Percentiles rank a stretch among this genome's conserved stretches.
These are phyloP conservation scores for Lactarius deliciosus DNA, from an alignment of 768 basidiomycete genomes.

Conservation along the genomic window DNA sequence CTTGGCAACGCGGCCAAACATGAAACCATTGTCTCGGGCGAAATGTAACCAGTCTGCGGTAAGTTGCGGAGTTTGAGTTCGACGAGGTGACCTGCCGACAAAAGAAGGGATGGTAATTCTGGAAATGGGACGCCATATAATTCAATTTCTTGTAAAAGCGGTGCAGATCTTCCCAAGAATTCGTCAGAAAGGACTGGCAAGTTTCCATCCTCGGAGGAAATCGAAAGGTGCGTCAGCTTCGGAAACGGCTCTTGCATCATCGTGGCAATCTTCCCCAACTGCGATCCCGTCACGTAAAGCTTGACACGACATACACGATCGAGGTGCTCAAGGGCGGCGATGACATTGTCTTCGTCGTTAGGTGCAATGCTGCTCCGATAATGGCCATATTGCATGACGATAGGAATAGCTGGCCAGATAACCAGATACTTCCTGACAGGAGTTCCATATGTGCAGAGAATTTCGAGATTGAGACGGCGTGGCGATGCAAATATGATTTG, in stretches of 20 bases:
- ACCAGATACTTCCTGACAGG: not conserved
- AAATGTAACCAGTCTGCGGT: not conserved
- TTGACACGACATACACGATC: not conserved
- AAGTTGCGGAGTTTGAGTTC: not conserved
- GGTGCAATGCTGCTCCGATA: not conserved
- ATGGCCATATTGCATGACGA: not conserved
- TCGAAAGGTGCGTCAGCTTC: not conserved
- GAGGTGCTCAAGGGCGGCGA: not conserved
- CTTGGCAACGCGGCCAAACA: not conserved
- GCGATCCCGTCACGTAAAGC: not conserved
- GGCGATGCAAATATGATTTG: not conserved
- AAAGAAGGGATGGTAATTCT: not conserved
- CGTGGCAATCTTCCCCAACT: not conserved
- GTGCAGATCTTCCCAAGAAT: not conserved
- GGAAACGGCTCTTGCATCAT: constrained; percentile 3
- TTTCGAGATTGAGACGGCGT: not conserved
- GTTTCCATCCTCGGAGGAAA: not conserved
- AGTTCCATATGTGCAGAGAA: not conserved
- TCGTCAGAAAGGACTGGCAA: not conserved
- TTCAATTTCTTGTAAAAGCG: not conserved
- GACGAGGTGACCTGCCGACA: constrained; percentile 1
- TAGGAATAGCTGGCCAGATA: not conserved
- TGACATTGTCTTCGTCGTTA: not conserved
- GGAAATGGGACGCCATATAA: not conserved
- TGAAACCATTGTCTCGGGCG: not conserved